A percentile compares a stretch with the other conserved stretches of the same genome.
Conservation (phyloP, 139 green algal species). For the Chlamydomonas incerta region DNA sequence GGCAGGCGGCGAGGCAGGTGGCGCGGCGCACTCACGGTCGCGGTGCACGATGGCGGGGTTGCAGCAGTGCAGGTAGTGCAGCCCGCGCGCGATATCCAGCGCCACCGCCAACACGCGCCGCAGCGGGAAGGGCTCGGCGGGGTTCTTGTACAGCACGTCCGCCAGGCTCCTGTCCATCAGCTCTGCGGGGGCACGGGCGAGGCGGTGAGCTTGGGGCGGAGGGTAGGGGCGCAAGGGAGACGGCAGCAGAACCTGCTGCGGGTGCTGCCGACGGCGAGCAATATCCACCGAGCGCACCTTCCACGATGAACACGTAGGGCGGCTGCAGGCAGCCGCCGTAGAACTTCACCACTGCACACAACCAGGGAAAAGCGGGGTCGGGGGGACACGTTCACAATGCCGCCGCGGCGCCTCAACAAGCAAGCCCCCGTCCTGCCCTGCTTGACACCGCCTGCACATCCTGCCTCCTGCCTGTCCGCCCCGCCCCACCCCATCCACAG, state of each 20-base stretch:
- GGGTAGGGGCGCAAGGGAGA: neutral
- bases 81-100: slow-evolving; percentile 68
- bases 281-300: neutral
- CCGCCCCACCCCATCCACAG: too few relatives aligned
- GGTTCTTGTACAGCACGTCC: slow-evolving; percentile 25
- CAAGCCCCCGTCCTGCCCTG: too few relatives aligned
- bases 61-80: slow-evolving; percentile 77
- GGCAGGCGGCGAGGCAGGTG: too few relatives aligned
- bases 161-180: slow-evolving; percentile 44
- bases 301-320: slow-evolving; percentile 53
- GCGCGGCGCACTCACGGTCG: slow-evolving; percentile 21
- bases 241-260: neutral
- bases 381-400: too few relatives aligned
- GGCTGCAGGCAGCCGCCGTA: slow-evolving; percentile 48
- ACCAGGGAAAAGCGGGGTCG: too few relatives aligned
- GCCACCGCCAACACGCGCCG: slow-evolving; percentile 10
- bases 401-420: too few relatives aligned
- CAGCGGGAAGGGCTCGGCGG: slow-evolving; percentile 44
- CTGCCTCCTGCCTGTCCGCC: too few relatives aligned
- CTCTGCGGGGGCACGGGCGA: slow-evolving; percentile 35
- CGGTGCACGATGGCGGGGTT: slow-evolving; percentile 58
- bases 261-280: too few relatives aligned
- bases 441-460: too few relatives aligned
- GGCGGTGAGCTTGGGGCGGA: too few relatives aligned
- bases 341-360: slow-evolving; percentile 57